Evolutionary conservation across 2,329 filamentous ascomycete species (phyloP).

Genomic region (Lasiodiplodia citricola): DNA sequence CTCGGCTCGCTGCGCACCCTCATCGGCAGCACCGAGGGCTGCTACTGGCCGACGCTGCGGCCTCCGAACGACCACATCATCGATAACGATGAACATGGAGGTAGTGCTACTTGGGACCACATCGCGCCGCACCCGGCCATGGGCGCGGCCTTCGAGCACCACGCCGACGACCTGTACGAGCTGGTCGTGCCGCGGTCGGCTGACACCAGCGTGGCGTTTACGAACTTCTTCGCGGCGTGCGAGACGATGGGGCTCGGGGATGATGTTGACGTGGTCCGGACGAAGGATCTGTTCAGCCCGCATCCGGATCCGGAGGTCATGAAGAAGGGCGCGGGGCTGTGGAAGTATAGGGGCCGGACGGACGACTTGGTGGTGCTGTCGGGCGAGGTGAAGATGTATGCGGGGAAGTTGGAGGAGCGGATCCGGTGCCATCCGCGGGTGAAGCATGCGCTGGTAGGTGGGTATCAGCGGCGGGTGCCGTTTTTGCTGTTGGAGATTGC

Average conservation of each 20-base stretch:
- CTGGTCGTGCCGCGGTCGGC: not conserved
- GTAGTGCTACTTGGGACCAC: not conserved
- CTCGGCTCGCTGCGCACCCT: slow-evolving; percentile 2
- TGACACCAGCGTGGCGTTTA: not conserved
- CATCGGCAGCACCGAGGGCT: slow-evolving; percentile 10
- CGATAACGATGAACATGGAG: no score
- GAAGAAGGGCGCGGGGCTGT: not conserved
- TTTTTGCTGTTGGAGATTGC: slow-evolving; percentile 2
- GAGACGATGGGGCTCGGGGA: slow-evolving; percentile 22
- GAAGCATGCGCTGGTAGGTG: not conserved
- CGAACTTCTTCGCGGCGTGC: not conserved
- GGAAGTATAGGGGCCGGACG: slow-evolving; percentile 10
- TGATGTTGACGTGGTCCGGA: slow-evolving; percentile 29
- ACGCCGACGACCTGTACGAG: not conserved
- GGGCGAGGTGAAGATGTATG: slow-evolving; percentile 26
- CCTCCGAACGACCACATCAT: not conserved
- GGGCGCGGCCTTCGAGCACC: not conserved
- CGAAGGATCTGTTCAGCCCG: slow-evolving; percentile 34
- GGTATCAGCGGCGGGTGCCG: not conserved
- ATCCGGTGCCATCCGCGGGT: not conserved
- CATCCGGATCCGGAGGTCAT: not conserved
- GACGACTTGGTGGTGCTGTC: slow-evolving; percentile 16
- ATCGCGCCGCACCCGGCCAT: slow-evolving; percentile 1
- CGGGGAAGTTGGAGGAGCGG: slow-evolving; percentile 3
- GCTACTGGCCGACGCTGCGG: not conserved